phyloP scores from a whole-genome alignment of 495 filamentous ascomycete species.

The Penicillium antarcticum region DNA sequence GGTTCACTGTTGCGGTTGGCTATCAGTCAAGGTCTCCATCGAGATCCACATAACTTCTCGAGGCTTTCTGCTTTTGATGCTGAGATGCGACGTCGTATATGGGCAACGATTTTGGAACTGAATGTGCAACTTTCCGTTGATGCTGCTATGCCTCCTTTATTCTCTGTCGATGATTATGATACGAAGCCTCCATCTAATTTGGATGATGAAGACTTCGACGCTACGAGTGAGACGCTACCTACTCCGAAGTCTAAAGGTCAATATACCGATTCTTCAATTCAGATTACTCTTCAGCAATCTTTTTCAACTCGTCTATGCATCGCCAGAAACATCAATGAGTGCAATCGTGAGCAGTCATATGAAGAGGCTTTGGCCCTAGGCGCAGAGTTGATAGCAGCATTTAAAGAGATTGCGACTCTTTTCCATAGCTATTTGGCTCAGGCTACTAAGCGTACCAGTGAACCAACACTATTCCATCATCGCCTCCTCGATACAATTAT shows the following conservation, averaged over 20 bases:
- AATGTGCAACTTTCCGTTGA: constrained; percentile 48
- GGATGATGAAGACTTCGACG: constrained; percentile 50
- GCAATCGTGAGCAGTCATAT: constrained; percentile 39
- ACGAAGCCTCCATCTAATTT: constrained; percentile 47
- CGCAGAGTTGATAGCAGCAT: constrained; percentile 25
- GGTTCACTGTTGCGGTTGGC: constrained; percentile 47
- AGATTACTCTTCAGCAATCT: constrained; percentile 41
- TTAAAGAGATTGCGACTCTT: constrained; percentile 15
- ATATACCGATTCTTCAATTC: constrained; percentile 47
- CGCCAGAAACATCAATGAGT: constrained; percentile 36
- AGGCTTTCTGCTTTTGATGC: constrained; percentile 40
- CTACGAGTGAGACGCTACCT: constrained; percentile 18
- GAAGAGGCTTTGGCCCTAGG: constrained; percentile 36
- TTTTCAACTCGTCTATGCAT: constrained; percentile 39
- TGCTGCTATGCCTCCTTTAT: constrained; percentile 44
- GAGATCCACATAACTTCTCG: constrained; percentile 49
- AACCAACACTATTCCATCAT: constrained; percentile 28
- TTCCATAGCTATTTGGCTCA: constrained; percentile 5
- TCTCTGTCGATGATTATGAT: constrained; percentile 51
- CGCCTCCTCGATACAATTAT: constrained; percentile 30
- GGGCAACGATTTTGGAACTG: constrained; percentile 57
- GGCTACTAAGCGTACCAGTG: background rate
- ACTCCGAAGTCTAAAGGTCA: constrained; percentile 21
- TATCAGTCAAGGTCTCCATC: constrained; percentile 52
- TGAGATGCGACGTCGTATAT: constrained; percentile 53